These are phyloP conservation scores for Talaromyces rugulosus DNA, from an alignment of 2,329 filamentous ascomycete species.

Conservation along the genomic window DNA sequence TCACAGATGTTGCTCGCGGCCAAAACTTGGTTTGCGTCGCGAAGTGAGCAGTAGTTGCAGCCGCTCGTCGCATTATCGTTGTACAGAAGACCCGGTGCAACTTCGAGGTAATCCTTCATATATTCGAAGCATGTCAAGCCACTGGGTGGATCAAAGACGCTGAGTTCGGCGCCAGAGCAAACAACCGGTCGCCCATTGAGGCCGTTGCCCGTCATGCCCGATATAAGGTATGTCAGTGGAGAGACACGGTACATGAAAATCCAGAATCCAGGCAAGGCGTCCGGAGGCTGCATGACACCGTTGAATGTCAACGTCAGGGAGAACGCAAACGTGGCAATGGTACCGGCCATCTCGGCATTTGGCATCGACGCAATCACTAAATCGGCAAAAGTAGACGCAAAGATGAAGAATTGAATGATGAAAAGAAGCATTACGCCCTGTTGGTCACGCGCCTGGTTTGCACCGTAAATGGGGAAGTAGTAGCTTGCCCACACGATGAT, in stretches of 20 bases:
- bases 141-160: constrained; percentile 56
- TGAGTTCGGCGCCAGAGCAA: constrained; percentile 7
- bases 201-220: constrained; percentile 26
- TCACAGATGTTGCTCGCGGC: constrained; percentile 40
- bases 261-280: constrained; percentile 66
- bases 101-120: constrained; percentile 47
- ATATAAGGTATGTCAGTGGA: constrained; percentile 60
- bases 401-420: constrained; percentile 63
- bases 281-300: constrained; percentile 58
- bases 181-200: constrained; percentile 3
- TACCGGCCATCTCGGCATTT: constrained; percentile 63
- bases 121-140: constrained; percentile 60
- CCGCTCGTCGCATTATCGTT: constrained; percentile 45
- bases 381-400: constrained; percentile 67
- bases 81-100: constrained; percentile 42
- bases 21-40: constrained; percentile 39
- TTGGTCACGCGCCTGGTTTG: constrained; percentile 6
- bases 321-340: constrained; percentile 58
- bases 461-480: constrained; percentile 44
- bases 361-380: constrained; percentile 69
- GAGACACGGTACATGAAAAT: constrained; percentile 70
- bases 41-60: constrained; percentile 49
- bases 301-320: constrained; percentile 56
- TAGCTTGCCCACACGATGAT: constrained; percentile 58
- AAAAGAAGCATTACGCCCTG: constrained; percentile 64